A percentile compares a stretch with the other conserved stretches of the same genome.
Conservation (phyloP, 306 rosid species). For the Vachellia collinsii region DNA sequence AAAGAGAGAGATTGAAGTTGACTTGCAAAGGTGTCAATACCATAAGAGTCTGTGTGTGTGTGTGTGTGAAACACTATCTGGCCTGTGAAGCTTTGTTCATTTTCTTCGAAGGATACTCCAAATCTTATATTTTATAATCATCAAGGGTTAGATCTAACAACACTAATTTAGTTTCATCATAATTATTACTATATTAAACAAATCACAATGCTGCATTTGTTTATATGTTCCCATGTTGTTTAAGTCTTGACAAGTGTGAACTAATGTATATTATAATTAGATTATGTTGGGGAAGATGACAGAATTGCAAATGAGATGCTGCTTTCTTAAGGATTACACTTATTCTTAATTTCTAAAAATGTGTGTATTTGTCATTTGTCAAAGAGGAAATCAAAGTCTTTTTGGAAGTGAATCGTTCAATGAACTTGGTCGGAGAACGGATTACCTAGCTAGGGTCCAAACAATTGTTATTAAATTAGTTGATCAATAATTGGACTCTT, state of each 20-base stretch:
- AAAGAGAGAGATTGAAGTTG: background rate
- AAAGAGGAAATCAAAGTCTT: conserved; percentile 24
- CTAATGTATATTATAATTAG: conserved; percentile 4
- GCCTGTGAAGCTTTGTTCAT: conserved; percentile 31
- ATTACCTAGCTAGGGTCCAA: background rate
- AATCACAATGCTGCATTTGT: background rate
- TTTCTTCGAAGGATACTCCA: conserved; percentile 18
- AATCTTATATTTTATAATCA: conserved; percentile 22
- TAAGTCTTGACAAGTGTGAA: conserved; percentile 14
- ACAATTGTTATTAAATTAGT: background rate
- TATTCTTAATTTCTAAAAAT: background rate
- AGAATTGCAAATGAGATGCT: conserved; percentile 6
- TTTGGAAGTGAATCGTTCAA: conserved; percentile 33
- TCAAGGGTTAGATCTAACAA: conserved; percentile 22
- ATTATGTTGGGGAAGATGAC: conserved; percentile 1
- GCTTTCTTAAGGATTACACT: conserved; percentile 2
- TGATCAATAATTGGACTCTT: background rate
- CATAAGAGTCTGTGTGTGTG: background rate
- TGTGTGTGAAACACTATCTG: background rate
- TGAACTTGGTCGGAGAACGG: conserved; percentile 23
- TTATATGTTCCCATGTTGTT: background rate
- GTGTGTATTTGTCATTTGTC: conserved; percentile 12
- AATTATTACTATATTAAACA: background rate
- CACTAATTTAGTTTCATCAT: conserved; percentile 19
- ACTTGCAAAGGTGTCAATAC: conserved; percentile 20